These are phyloP conservation scores for Coniochaeta prunicola DNA, from an alignment of 2,329 filamentous ascomycete species.

Conservation along the genomic window DNA sequence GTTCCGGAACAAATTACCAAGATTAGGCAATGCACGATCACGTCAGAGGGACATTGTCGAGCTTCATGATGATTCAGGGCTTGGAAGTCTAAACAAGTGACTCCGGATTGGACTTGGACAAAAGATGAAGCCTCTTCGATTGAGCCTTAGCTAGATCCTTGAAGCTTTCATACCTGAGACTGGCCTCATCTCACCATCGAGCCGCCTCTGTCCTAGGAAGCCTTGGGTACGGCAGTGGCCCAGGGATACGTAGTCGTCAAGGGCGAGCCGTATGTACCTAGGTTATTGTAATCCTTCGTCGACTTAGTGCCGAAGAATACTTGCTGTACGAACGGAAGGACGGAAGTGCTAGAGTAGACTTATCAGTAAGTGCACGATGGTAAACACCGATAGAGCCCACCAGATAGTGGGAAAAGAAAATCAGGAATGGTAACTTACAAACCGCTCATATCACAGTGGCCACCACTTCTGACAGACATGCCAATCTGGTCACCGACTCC, in stretches of 20 bases:
- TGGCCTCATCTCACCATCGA: background rate
- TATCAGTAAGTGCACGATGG: background rate
- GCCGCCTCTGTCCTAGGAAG: background rate
- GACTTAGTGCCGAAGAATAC: constrained; percentile 37
- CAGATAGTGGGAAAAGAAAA: constrained; percentile 1
- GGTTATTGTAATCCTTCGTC: constrained; percentile 35
- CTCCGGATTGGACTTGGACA: background rate
- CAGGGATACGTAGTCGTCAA: constrained; percentile 39
- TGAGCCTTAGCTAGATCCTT: background rate
- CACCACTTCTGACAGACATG: constrained; percentile 37
- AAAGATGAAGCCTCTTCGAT: background rate
- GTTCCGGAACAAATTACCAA: no score
- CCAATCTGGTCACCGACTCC: constrained; percentile 41
- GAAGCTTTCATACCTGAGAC: background rate
- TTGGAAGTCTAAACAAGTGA: background rate
- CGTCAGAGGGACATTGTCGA: no score
- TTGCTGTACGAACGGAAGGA: constrained; percentile 40
- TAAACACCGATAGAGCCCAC: background rate
- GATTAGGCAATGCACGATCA: no score
- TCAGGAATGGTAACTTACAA: constrained; percentile 26
- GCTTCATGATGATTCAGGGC: background rate
- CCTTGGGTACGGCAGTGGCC: constrained; percentile 29
- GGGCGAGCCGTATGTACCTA: constrained; percentile 34
- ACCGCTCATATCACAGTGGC: constrained; percentile 40
- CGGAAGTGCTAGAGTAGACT: constrained; percentile 25